A percentile compares a stretch with the other conserved stretches of the same genome.
Conservation (phyloP, 495 filamentous ascomycete genomes). For the Entonaema liquescens region DNA sequence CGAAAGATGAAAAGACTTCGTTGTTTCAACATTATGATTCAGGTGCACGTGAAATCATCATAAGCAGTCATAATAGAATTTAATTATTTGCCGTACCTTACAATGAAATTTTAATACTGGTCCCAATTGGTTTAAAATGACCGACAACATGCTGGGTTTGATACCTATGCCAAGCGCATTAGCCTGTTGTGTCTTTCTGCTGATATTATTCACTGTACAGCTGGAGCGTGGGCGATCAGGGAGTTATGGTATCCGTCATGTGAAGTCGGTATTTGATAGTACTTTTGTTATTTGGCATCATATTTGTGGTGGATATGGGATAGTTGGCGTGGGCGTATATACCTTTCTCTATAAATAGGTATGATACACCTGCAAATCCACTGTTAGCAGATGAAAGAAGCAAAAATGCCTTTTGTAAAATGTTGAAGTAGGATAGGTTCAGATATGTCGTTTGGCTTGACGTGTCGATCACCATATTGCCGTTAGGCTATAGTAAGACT, state of each 20-base stretch:
- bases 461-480: slow-evolving; percentile 86
- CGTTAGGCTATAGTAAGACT: slow-evolving; percentile 76
- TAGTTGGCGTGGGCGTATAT: background rate
- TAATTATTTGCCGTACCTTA: slow-evolving; percentile 37
- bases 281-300: slow-evolving; percentile 66
- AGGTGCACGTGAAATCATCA: slow-evolving; percentile 69
- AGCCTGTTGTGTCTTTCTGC: slow-evolving; percentile 3
- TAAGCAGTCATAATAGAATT: slow-evolving; percentile 42
- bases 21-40: slow-evolving; percentile 80
- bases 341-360: slow-evolving; percentile 6
- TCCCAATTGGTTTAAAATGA: background rate
- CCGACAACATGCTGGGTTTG: background rate
- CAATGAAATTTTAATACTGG: background rate
- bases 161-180: slow-evolving; percentile 3
- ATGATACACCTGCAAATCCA: slow-evolving; percentile 10
- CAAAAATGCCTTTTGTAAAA: slow-evolving; percentile 7
- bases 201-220: slow-evolving; percentile 5
- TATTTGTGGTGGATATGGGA: slow-evolving; percentile 32
- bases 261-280: slow-evolving; percentile 73
- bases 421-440: slow-evolving; percentile 52
- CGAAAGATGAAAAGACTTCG: slow-evolving; percentile 97
- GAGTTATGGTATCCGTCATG: slow-evolving; percentile 52
- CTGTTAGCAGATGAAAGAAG: slow-evolving; percentile 15
- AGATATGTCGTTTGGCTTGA: slow-evolving; percentile 92
- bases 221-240: slow-evolving; percentile 56